A percentile compares a stretch with the other conserved stretches of the same genome.
These are phyloP conservation scores for Suillus discolor DNA, from an alignment of 768 basidiomycete genomes.

Conservation along the genomic window DNA sequence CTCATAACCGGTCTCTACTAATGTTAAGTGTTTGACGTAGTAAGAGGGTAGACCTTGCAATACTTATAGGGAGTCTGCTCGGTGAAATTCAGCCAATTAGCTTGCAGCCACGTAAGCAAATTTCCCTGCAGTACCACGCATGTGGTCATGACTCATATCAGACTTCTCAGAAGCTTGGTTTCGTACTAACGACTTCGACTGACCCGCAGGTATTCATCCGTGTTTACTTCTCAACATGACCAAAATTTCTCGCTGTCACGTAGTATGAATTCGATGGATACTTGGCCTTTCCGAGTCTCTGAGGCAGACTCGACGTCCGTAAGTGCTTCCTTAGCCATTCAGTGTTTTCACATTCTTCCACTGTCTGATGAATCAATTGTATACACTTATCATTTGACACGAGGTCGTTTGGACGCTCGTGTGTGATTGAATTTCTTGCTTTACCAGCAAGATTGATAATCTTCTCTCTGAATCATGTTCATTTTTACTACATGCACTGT, in stretches of 20 bases:
- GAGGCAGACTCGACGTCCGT: neutral
- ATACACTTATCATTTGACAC: constrained; percentile 17
- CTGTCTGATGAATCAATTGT: constrained; percentile 1
- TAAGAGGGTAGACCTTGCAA: too few relatives aligned
- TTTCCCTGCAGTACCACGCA: neutral
- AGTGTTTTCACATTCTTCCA: neutral
- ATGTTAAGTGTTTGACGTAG: too few relatives aligned
- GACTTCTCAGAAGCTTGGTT: too few relatives aligned
- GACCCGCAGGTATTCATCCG: neutral
- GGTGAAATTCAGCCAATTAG: neutral
- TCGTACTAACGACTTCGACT: too few relatives aligned
- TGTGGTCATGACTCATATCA: too few relatives aligned
- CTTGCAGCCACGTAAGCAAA: neutral
- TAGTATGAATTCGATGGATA: neutral
- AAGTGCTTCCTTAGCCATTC: neutral
- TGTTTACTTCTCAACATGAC: neutral
- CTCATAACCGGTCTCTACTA: too few relatives aligned
- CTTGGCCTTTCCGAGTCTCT: neutral
- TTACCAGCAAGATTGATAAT: constrained; percentile 21
- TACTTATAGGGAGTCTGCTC: too few relatives aligned
- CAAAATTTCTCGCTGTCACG: neutral
- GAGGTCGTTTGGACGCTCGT: constrained; percentile 31
- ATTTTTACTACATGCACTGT: neutral
- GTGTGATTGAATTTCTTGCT: constrained; percentile 26
- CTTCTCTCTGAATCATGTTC: constrained; percentile 36